Percentiles rank a stretch among this genome's conserved stretches.
These are phyloP conservation scores for Huntiella savannae DNA, from an alignment of 2,329 filamentous ascomycete species.

Conservation along the genomic window DNA sequence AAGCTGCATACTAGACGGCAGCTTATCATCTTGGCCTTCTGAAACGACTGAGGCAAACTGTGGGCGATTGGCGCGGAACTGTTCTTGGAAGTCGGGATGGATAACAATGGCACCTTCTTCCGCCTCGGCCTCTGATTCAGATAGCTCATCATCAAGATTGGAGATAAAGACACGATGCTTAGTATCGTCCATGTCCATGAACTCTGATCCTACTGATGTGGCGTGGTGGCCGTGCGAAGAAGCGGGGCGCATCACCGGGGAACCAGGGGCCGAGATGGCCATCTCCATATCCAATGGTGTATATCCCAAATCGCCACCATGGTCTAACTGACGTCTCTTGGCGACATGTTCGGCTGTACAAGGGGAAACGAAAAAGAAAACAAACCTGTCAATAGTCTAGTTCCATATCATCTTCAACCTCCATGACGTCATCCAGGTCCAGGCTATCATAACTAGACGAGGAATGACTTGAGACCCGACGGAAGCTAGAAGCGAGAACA, in stretches of 20 bases:
- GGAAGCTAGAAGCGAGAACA: constrained; percentile 9
- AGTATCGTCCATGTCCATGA: constrained; percentile 76
- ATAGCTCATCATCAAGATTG: constrained; percentile 74
- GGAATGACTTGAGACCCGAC: constrained; percentile 7
- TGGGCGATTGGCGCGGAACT: constrained; percentile 53
- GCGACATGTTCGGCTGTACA: constrained; percentile 33
- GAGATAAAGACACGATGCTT: constrained; percentile 80
- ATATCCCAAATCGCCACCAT: not conserved
- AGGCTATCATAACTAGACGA: constrained; percentile 6
- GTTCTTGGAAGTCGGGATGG: constrained; percentile 69
- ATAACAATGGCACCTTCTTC: constrained; percentile 47
- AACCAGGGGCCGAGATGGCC: constrained; percentile 4
- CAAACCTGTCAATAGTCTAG: constrained; percentile 10
- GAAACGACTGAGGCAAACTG: constrained; percentile 40
- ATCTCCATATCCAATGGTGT: not conserved
- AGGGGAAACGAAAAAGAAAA: not conserved
- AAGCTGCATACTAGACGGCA: constrained; percentile 42
- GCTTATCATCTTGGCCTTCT: constrained; percentile 20
- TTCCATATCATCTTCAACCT: constrained; percentile 14
- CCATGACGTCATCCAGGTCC: constrained; percentile 9
- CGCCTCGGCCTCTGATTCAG: constrained; percentile 36
- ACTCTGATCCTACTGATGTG: constrained; percentile 15
- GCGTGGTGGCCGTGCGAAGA: constrained; percentile 13
- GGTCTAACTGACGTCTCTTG: not conserved
- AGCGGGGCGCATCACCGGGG: constrained; percentile 10